Base-by-base conservation (phyloP, 129 eudicot species). In the Lonicera japonica region DNA sequence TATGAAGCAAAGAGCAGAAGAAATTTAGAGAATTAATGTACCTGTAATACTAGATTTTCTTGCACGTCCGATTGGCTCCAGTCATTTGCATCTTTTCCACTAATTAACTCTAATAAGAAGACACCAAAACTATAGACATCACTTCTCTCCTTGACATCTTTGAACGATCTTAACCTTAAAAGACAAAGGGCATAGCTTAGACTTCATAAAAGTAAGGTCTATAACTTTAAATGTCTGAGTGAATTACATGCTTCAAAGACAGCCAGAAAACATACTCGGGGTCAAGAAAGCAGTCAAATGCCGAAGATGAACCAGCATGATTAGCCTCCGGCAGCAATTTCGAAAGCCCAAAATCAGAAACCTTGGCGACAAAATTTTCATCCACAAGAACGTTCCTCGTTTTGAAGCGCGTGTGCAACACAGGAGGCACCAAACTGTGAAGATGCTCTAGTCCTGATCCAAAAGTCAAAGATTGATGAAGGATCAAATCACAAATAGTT, bases 71-170 rank as follows among this genome's bases (percentile, higher is more conserved):
- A 61, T 8, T 43, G 25, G 13, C 8, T 51, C 25, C 11, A 9
- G 70, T 22, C n/a, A 51, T 29, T 0, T 52, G 70, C 60, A 51
- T 29, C 60, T 24, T 43, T 57, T 23, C 70, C 70, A 34, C 60
- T 65, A 15, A 65, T 52, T 43, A 65, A 53, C 50, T 52, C 70
- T 21, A 65, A 59, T 25, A 65, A 52, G 46, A 64, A 64, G 22
- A 64, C 58, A 8, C 69, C 69, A 50, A 64, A 64, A 50, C 69
- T 64, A 25, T 64, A 65, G 47, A 65, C 70, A 16, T 65, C 70
- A 18, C 70, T 65, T 65, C 47, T 34, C 25, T 51, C 60, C 9
- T 60, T 50, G 14, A 65, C 51, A 20, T 52, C 48, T n/a, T 25
- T 24, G 50, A 54, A 61, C 21, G 66, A 43, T 40, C 38, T 61